Evolutionary conservation across 176 grass and related monocot genomes (phyloP), one percentile per base, ranked within the genome.

Genomic region (Triticum urartu): DNA sequence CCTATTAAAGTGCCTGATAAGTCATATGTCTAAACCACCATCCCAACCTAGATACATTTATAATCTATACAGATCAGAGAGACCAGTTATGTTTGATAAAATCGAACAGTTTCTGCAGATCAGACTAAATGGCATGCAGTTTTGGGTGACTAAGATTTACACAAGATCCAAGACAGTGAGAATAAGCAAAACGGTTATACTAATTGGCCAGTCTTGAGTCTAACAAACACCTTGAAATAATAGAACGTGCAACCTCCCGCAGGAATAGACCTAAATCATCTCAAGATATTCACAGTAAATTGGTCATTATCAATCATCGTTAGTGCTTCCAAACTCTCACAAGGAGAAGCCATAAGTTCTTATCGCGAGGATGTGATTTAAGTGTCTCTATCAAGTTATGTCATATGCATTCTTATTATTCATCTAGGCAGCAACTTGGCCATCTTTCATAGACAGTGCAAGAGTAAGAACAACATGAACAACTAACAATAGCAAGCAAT

Each of bases 401-500:
- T 24, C 45, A 36, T 77, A 64, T 42, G 10, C 63, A 81, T 34
- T 59, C 32, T n/a, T 56, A 43, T 18, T 65, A 36, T 68, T 60
- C 35, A 63, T 75, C 21, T 84, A 67, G 75, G 45, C 47, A 45
- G 18, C 40, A 25, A 81, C 38, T 75, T 62, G 34, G 66, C 10
- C 40, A 87, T 62, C 25, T 75, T 79, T 10, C 36, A 80, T 6
- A 66, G 4, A 62, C 18, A 87, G 78, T 64, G 72, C 11, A 32
- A 69, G 20, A 25, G 45, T 60, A 80, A 68, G 5, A 80, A 25
- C 9, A 68, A 35, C 5, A 54, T 2, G 15, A 68, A 21, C 25
- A 67, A 59, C 22, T 60, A 68, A 68, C 11, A 68, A 68, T 50
- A 68, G 21, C 50, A 73, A 73, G n/a, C 8, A 72, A 14, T 5